Evolutionary conservation across 768 basidiomycete genomes (phyloP).

Genomic region (Ramaria rubella): DNA sequence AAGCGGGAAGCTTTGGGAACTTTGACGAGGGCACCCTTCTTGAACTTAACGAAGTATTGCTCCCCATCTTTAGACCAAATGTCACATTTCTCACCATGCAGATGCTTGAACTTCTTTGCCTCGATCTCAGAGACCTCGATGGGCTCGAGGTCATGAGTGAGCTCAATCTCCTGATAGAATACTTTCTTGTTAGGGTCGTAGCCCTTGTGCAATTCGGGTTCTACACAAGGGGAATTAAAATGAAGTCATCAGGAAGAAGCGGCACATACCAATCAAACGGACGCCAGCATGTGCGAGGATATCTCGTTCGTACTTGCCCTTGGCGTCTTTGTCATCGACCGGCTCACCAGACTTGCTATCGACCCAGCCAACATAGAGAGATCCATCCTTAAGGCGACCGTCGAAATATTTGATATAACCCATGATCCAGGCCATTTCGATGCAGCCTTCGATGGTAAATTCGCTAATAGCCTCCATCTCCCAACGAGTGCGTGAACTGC

Average conservation of each 20-base stretch:
- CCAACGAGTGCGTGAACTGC: conserved; percentile 96
- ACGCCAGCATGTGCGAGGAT: conserved; percentile 88
- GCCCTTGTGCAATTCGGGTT: conserved; percentile 95
- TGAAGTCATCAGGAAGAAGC: not conserved
- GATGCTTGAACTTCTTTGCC: conserved; percentile 90
- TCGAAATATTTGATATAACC: conserved; percentile 98
- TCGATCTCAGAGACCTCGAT: conserved; percentile 89
- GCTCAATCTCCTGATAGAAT: conserved; percentile 95
- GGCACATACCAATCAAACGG: conserved; percentile 76
- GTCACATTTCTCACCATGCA: conserved; percentile 95
- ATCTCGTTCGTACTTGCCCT: conserved; percentile 89
- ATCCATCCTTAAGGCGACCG: conserved; percentile 88
- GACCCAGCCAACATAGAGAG: conserved; percentile 96
- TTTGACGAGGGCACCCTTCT: conserved; percentile 90
- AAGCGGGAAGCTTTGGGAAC: conserved; percentile 96
- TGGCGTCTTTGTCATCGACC: conserved; percentile 96
- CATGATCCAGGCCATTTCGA: conserved; percentile 99
- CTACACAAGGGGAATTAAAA: conserved; percentile 35
- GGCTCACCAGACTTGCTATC: conserved; percentile 90
- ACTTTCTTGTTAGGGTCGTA: conserved; percentile 97
- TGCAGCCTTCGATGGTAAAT: conserved; percentile 94
- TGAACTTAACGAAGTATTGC: conserved; percentile 98
- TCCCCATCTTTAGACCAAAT: conserved; percentile 87
- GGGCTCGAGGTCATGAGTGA: conserved; percentile 93
- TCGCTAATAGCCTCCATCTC: conserved; percentile 99